Percentiles rank a stretch among this genome's conserved stretches.
phyloP scores from a whole-genome alignment of 495 filamentous ascomycete species.

The Tricharina praecox region DNA sequence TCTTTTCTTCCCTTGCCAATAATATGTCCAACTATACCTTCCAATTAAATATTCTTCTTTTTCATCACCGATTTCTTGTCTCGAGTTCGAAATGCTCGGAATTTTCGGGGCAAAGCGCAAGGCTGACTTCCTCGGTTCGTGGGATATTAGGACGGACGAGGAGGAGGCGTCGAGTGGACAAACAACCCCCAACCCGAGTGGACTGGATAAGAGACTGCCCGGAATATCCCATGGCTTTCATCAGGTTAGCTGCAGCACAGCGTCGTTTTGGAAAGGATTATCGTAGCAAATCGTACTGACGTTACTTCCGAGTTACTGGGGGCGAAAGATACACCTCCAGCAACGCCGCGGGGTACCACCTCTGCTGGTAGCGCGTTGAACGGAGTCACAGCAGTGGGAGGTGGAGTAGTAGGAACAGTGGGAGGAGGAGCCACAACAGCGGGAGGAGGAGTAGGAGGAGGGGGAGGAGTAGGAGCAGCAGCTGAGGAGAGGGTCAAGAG shows the following conservation, averaged over 20 bases:
- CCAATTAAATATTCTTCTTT: slow-evolving; percentile 7
- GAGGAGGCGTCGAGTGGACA: slow-evolving; percentile 23
- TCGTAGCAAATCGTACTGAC: too few species aligned
- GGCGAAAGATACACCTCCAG: slow-evolving; percentile 26
- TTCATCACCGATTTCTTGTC: slow-evolving; percentile 8
- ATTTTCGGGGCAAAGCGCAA: slow-evolving; percentile 17
- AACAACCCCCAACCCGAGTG: slow-evolving; percentile 25
- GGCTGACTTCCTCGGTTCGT: slow-evolving; percentile 12
- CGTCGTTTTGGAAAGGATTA: too few species aligned
- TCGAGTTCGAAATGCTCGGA: slow-evolving; percentile 20
- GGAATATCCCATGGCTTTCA: slow-evolving; percentile 25
- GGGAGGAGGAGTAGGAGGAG: too few species aligned
- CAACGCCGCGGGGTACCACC: slow-evolving; percentile 24
- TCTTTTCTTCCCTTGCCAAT: slow-evolving; percentile 1
- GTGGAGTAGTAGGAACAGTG: too few species aligned
- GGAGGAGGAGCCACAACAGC: too few species aligned
- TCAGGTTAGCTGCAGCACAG: slow-evolving; percentile 26
- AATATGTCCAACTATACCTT: slow-evolving; percentile 5
- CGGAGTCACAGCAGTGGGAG: too few species aligned
- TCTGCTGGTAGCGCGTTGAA: slow-evolving; percentile 23
- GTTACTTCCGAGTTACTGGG: slow-evolving; percentile 9
- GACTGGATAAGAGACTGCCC: slow-evolving; percentile 24
- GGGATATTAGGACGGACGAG: not conserved
- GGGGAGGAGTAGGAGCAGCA: too few species aligned
- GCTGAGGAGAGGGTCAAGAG: too few species aligned